Percentiles rank a stretch among this genome's conserved stretches.
phyloP scores from a whole-genome alignment of 108 stramenopile genomes.

The Schizochytrium sp. region DNA sequence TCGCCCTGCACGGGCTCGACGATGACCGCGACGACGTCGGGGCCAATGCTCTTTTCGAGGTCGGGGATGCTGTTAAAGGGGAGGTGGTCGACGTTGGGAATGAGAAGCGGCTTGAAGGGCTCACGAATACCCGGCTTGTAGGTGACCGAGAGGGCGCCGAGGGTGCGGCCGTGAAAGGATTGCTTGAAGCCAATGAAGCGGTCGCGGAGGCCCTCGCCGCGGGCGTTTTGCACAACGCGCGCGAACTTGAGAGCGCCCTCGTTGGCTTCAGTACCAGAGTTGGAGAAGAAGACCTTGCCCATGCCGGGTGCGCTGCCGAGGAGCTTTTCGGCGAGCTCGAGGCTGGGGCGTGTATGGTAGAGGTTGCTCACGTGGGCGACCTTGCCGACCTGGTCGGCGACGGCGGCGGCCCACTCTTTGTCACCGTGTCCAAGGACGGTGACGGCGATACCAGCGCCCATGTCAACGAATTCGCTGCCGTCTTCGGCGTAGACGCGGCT shows the following conservation, averaged over 20 bases:
- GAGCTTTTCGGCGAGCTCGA: constrained; percentile 79
- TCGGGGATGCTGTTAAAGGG: constrained; percentile 76
- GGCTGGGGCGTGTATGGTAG: constrained; percentile 81
- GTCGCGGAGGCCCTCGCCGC: not conserved
- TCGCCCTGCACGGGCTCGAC: constrained; percentile 92
- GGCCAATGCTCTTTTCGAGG: constrained; percentile 60
- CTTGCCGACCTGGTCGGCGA: constrained; percentile 68
- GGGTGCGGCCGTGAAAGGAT: constrained; percentile 89
- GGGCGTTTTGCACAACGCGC: constrained; percentile 27
- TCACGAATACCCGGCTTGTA: constrained; percentile 73
- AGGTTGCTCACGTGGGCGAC: constrained; percentile 85
- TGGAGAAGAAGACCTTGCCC: constrained; percentile 91
- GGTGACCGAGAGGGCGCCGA: constrained; percentile 88
- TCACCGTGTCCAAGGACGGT: constrained; percentile 86
- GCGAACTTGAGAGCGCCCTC: constrained; percentile 93
- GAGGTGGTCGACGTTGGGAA: constrained; percentile 63
- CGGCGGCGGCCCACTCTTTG: constrained; percentile 61
- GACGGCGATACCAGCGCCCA: constrained; percentile 88
- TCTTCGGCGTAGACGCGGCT: constrained; percentile 65
- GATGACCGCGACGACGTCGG: constrained; percentile 84
- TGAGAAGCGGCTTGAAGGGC: constrained; percentile 34
- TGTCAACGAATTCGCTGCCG: constrained; percentile 81
- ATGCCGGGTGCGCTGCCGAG: constrained; percentile 58
- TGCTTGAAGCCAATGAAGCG: constrained; percentile 65
- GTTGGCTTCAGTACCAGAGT: constrained; percentile 90